These are phyloP conservation scores for Citeromyces hawaiiensis DNA, from an alignment of 1,139 yeast genomes.

Conservation along the genomic window DNA sequence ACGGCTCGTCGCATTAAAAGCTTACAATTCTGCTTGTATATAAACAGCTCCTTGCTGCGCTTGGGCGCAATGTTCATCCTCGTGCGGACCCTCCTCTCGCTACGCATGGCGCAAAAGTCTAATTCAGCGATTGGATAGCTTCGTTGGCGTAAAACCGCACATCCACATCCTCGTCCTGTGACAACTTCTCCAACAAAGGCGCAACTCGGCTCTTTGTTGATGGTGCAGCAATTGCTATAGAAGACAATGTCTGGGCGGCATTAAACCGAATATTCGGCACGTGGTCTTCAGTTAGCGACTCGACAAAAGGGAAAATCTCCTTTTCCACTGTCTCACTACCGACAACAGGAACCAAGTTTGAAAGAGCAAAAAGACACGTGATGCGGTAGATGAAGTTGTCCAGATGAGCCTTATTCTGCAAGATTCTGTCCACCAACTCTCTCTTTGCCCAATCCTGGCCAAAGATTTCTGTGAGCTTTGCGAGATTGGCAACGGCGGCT, in stretches of 20 bases:
- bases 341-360: slow-evolving; percentile 62
- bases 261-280: slow-evolving; percentile 95
- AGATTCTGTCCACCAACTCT: slow-evolving; percentile 68
- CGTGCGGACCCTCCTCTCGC: too few relatives aligned
- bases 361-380: slow-evolving; percentile 81
- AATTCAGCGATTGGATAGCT: background rate
- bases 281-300: slow-evolving; percentile 57
- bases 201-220: slow-evolving; percentile 33
- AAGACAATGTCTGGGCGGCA: slow-evolving; percentile 73
- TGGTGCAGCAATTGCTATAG: slow-evolving; percentile 31
- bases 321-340: slow-evolving; percentile 38
- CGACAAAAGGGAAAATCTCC: slow-evolving; percentile 69
- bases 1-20: too few relatives aligned
- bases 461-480: slow-evolving; percentile 69
- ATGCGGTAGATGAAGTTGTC: slow-evolving; percentile 77
- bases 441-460: slow-evolving; percentile 90
- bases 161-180: slow-evolving; percentile 72
- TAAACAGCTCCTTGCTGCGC: too few relatives aligned
- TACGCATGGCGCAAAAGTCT: too few relatives aligned
- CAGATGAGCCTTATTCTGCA: slow-evolving; percentile 26
- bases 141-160: slow-evolving; percentile 68
- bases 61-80: too few relatives aligned
- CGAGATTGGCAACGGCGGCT: slow-evolving; percentile 83
- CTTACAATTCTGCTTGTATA: too few relatives aligned
- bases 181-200: slow-evolving; percentile 52